phyloP scores from a whole-genome alignment of 129 eudicot genomes.

The Arctium lappa region DNA sequence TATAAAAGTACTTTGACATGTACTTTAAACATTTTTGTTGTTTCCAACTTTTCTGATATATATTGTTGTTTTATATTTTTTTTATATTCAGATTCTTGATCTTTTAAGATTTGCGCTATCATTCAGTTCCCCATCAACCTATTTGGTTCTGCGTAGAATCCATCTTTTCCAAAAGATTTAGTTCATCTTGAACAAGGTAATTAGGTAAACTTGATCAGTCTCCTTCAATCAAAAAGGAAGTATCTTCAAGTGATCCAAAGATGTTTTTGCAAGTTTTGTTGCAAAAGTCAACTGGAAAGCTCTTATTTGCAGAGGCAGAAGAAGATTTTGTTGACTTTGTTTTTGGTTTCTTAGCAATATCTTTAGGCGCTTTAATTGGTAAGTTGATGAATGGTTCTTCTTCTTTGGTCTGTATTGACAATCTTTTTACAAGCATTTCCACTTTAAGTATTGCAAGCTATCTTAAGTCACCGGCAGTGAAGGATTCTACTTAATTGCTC shows the following conservation, averaged over 20 bases:
- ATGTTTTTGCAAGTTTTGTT: constrained; percentile 2
- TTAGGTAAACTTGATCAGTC: not conserved
- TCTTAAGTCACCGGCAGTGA: no score
- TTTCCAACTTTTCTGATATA: not conserved
- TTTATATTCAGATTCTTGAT: no score
- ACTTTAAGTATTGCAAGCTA: not conserved
- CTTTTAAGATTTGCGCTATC: not conserved
- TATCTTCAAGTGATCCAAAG: not conserved
- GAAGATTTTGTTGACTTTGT: constrained; percentile 32
- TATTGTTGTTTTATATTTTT: no score
- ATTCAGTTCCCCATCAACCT: not conserved
- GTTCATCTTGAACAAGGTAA: not conserved
- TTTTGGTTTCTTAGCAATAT: constrained; percentile 18
- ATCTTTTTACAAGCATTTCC: constrained; percentile 11
- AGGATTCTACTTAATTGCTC: no score
- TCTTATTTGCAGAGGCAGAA: constrained; percentile 17
- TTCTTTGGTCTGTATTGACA: not conserved
- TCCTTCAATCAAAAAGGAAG: not conserved
- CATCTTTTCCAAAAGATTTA: not conserved
- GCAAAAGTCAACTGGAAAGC: constrained; percentile 17
- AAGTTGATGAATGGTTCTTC: not conserved
- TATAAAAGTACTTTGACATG: no score
- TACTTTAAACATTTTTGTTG: not conserved
- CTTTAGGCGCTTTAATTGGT: constrained; percentile 14
- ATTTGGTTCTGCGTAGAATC: not conserved